phyloP scores from a whole-genome alignment of 345 rosid species.

The Sisymbrium irio region DNA sequence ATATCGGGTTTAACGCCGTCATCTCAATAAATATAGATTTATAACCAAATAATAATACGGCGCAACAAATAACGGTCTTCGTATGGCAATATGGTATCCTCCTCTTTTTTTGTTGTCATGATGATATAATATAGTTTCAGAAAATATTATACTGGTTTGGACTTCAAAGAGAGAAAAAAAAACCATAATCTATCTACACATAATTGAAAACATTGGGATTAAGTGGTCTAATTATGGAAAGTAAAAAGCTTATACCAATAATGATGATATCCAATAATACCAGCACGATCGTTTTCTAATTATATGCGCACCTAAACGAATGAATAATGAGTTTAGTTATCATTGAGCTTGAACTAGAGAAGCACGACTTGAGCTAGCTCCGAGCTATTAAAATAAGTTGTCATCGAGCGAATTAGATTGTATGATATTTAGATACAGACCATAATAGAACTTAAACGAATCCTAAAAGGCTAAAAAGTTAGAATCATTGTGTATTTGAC shows the following conservation, averaged over 20 bases:
- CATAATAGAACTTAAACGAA: neutral
- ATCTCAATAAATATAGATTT: neutral
- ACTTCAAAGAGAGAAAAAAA: neutral
- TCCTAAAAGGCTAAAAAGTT: neutral
- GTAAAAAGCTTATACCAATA: constrained; percentile 16
- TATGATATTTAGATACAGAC: neutral
- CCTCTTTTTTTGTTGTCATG: too few relatives aligned
- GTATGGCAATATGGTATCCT: neutral
- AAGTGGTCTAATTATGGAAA: constrained; percentile 24
- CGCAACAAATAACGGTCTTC: neutral
- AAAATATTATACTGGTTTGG: too few relatives aligned
- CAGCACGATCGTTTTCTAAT: constrained; percentile 16
- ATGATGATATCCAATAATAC: constrained; percentile 8
- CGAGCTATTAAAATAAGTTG: neutral
- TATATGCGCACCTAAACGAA: neutral
- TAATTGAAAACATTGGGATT: neutral
- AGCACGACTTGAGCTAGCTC: constrained; percentile 6
- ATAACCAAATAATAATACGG: neutral
- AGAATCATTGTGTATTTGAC: constrained; percentile 11
- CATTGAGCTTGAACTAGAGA: neutral
- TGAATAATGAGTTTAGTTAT: neutral
- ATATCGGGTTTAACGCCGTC: neutral
- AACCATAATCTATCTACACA: neutral
- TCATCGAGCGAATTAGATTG: neutral
- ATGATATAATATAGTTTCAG: too few relatives aligned